Base-by-base conservation (phyloP, 148 eudicot species). In the Drosera capensis region DNA sequence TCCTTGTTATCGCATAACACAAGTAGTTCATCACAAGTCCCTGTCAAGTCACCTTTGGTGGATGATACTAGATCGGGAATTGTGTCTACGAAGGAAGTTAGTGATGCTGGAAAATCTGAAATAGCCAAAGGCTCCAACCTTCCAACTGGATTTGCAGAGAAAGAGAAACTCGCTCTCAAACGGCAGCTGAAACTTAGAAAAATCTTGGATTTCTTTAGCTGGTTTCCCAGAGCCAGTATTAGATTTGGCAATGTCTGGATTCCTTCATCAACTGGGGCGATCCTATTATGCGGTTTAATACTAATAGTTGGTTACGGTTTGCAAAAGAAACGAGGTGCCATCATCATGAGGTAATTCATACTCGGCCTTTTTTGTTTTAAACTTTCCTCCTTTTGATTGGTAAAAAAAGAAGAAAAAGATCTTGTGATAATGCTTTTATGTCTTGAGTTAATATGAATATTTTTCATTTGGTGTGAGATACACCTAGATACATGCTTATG, bases 331-430 rank as follows among this genome's bases (percentile, higher is more conserved):
- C 75, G 70, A 37, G 70, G 59, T 30, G 38, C 65, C 20, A 51
- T 90, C 20, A 51, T 90, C 21, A 73, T 45, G 53, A 76, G 93
- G 95, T 57, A 67, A 75, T 55, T 54, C 35, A n/a, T n/a, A n/a
- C n/a, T n/a, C n/a, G n/a, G n/a, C n/a, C n/a, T n/a, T n/a, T n/a
- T n/a, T n/a, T n/a, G n/a, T n/a, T n/a, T n/a, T n/a, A n/a, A n/a
- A n/a, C n/a, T n/a, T n/a, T n/a, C n/a, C n/a, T n/a, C n/a, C n/a
- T n/a, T n/a, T n/a, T n/a, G n/a, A n/a, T n/a, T n/a, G n/a, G n/a
- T n/a, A n/a, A n/a, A n/a, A n/a, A n/a, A n/a, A n/a, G n/a, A n/a
- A n/a, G n/a, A n/a, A n/a, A n/a, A n/a, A n/a, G n/a, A n/a, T n/a
- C n/a, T n/a, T n/a, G n/a, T n/a, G n/a, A n/a, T n/a, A n/a, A n/a